Conservation (phyloP, 2,329 filamentous ascomycete genomes). For the Daldinia sp. region DNA sequence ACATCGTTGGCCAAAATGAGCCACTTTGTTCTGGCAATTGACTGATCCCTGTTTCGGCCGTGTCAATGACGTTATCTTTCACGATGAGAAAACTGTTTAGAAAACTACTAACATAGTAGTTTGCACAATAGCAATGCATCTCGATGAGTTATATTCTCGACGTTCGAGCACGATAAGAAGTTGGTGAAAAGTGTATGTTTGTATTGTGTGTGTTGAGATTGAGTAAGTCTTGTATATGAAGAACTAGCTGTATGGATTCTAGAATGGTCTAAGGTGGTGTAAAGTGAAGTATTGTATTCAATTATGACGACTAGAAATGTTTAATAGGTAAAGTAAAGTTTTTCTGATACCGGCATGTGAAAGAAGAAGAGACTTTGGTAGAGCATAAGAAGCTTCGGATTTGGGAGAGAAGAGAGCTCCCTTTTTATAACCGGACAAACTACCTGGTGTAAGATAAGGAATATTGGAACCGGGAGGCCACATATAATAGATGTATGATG, state of each 20-base stretch:
- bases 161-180: neutral
- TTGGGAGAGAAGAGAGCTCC: neutral
- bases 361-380: neutral
- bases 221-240: neutral
- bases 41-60: constrained; percentile 39
- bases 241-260: neutral
- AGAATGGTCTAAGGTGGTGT: neutral
- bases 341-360: constrained; percentile 2
- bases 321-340: neutral
- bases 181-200: neutral
- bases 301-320: constrained; percentile 3
- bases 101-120: constrained; percentile 47
- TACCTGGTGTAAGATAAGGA: neutral
- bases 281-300: neutral
- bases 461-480: neutral
- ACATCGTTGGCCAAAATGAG: constrained; percentile 49
- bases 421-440: constrained; percentile 6
- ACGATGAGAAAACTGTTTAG: neutral
- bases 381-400: constrained; percentile 1
- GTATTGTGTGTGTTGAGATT: neutral
- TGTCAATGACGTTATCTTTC: constrained; percentile 9
- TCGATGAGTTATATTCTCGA: constrained; percentile 10
- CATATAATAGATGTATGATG: constrained; percentile 3
- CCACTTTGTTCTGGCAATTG: constrained; percentile 50
- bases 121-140: constrained; percentile 50